Conservation (phyloP, 2,329 filamentous ascomycete genomes). For the Trichoderma cornu-damae region DNA sequence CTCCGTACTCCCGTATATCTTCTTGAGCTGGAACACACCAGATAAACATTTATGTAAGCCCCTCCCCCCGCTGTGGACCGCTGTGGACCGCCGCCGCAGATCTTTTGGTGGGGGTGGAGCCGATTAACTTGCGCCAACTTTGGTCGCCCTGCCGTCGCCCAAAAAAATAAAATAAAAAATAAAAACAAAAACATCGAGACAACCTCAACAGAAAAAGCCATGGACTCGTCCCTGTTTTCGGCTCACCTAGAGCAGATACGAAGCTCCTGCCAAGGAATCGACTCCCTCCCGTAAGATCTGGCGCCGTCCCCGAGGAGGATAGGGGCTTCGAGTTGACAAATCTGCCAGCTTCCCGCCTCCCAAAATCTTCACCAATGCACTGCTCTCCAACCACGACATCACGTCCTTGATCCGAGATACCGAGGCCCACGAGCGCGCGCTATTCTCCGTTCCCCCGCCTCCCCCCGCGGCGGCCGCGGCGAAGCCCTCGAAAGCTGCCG, state of each 20-base stretch:
- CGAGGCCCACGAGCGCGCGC: conserved; percentile 85
- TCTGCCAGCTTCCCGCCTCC: conserved; percentile 70
- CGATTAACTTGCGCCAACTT: background rate
- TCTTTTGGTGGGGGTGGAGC: conserved; percentile 12
- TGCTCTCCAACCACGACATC: conserved; percentile 85
- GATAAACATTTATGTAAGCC: no score
- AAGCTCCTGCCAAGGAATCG: conserved; percentile 70
- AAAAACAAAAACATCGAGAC: no score
- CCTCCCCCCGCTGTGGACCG: conserved; percentile 18
- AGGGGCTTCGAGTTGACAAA: background rate
- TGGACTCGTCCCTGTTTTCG: conserved; percentile 48
- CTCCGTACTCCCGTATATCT: background rate
- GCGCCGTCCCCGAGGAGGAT: rapidly evolving
- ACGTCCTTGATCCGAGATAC: conserved; percentile 92
- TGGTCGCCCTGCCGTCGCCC: no score
- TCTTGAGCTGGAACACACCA: background rate
- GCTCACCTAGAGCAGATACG: conserved; percentile 72
- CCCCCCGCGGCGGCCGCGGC: conserved; percentile 41
- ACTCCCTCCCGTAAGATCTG: conserved; percentile 62
- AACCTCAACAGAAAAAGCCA: background rate
- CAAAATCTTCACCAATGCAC: conserved; percentile 92
- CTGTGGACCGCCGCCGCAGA: background rate
- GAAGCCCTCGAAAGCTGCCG: background rate
- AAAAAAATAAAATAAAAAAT: no score
- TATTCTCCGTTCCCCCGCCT: conserved; percentile 84